Evolutionary conservation across 768 basidiomycete genomes (phyloP).

Genomic region (Lentinus brumalis): DNA sequence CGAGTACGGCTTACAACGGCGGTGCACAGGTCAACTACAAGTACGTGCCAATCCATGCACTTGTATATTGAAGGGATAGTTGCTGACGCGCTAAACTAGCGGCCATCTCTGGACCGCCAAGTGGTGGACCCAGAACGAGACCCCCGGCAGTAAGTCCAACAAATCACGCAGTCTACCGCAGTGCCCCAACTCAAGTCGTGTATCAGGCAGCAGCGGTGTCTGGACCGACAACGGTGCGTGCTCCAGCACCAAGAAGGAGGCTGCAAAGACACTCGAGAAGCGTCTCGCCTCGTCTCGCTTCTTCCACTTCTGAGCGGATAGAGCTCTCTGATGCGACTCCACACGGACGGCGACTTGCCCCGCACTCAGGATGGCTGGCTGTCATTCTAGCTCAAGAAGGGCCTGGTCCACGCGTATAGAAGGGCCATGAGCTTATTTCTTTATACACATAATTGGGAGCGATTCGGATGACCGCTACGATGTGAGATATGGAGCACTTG

Average conservation of each 20-base stretch:
- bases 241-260: conserved; percentile 18
- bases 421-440: conserved; percentile 1
- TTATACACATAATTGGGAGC: conserved; percentile 11
- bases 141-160: conserved; percentile 41
- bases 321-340: neutral
- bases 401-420: neutral
- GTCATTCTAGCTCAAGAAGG: conserved; percentile 5
- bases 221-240: conserved; percentile 65
- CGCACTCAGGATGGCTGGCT: neutral
- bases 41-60: conserved; percentile 35
- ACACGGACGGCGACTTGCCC: neutral
- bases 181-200: neutral
- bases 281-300: conserved; percentile 21
- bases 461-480: conserved; percentile 11
- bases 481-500: conserved; percentile 1
- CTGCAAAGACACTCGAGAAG: conserved; percentile 3
- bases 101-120: conserved; percentile 52
- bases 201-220: conserved; percentile 48
- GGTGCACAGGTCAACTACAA: conserved; percentile 53
- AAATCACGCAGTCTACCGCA: neutral
- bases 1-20: conserved; percentile 48
- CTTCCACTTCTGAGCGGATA: conserved; percentile 24
- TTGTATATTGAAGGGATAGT: neutral
- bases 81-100: conserved; percentile 35
- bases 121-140: conserved; percentile 64